Percentiles rank a stretch among this genome's conserved stretches.
phyloP scores from a whole-genome alignment of 139 green algal species.

The Bryopsis sp. region DNA sequence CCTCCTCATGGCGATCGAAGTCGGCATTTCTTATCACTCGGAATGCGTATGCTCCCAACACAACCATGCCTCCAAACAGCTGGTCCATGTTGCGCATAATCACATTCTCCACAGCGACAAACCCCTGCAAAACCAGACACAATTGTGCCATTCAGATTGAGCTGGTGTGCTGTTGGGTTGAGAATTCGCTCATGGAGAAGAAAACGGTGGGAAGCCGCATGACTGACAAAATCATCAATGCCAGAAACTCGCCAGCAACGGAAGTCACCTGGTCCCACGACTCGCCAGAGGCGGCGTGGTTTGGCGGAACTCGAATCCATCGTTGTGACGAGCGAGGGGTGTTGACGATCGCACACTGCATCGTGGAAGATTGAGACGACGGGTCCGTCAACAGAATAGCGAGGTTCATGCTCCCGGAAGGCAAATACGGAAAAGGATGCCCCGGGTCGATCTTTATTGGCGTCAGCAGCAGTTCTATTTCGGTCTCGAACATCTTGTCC shows the following conservation, averaged over 20 bases:
- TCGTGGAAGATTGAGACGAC: neutral
- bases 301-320: neutral
- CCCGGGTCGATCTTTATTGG: conserved; percentile 44
- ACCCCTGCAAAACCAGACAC: no score
- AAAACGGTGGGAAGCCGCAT: no score
- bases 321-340: conserved; percentile 4
- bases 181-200: no score
- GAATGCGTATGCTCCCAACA: conserved; percentile 29
- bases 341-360: conserved; percentile 24
- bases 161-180: no score
- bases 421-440: conserved; percentile 50
- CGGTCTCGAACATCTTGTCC: conserved; percentile 27
- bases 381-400: conserved; percentile 33
- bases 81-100: conserved; percentile 37
- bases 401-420: conserved; percentile 35
- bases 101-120: conserved; percentile 25
- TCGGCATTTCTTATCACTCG: conserved; percentile 49
- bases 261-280: conserved; percentile 11
- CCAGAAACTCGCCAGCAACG: no score
- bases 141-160: no score
- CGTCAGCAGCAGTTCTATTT: conserved; percentile 46
- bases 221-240: no score
- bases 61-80: conserved; percentile 44
- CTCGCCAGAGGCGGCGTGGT: conserved; percentile 3
- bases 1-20: conserved; percentile 46